These are phyloP conservation scores for Botrytis porri DNA, from an alignment of 2,329 filamentous ascomycete species.

Conservation along the genomic window DNA sequence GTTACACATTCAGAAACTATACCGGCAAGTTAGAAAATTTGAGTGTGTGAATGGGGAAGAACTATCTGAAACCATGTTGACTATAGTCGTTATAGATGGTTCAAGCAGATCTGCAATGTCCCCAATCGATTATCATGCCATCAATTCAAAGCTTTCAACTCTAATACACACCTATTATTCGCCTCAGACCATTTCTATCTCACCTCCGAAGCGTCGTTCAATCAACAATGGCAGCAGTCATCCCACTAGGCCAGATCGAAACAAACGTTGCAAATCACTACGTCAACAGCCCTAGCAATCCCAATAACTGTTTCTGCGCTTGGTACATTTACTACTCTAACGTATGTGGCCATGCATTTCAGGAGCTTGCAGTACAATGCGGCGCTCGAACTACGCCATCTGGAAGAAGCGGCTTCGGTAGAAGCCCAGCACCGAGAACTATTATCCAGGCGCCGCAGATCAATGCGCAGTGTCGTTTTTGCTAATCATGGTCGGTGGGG, in stretches of 20 bases:
- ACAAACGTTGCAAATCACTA: background rate
- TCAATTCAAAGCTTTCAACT: background rate
- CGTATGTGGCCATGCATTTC: accelerated
- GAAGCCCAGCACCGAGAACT: background rate
- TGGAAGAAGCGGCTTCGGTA: background rate
- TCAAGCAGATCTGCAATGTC: background rate
- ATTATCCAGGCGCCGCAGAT: background rate
- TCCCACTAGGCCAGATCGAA: background rate
- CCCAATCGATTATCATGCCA: background rate
- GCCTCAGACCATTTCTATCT: no score
- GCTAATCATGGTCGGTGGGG: background rate
- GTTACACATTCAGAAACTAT: background rate
- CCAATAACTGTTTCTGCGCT: background rate
- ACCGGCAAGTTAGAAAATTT: background rate
- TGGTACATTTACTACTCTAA: background rate
- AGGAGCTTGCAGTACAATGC: background rate
- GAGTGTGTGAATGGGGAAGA: background rate
- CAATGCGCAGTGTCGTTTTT: background rate
- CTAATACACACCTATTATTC: background rate
- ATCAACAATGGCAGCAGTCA: background rate
- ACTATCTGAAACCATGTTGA: no score
- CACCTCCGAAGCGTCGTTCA: no score
- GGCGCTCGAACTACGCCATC: background rate
- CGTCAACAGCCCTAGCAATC: background rate
- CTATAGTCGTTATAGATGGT: background rate